Conservation (phyloP, 169 alveolate genomes). For the Cryptosporidium viatorum region DNA sequence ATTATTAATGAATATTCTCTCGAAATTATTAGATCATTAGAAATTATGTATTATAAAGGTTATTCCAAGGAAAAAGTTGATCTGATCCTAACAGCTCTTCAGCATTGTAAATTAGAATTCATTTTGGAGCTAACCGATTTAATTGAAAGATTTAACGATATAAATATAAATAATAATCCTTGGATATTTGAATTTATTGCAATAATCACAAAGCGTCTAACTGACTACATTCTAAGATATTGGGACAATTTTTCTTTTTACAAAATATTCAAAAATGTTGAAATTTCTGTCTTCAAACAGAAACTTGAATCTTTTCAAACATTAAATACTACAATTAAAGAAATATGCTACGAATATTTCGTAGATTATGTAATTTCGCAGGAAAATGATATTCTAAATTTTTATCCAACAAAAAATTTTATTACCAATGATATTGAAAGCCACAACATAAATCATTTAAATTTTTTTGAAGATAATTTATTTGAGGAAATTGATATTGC, state of each 20-base stretch:
- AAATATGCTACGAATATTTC: not conserved
- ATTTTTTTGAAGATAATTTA: not conserved
- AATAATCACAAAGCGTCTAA: not conserved
- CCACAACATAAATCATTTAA: not conserved
- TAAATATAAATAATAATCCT: constrained; percentile 15
- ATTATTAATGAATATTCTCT: constrained; percentile 7
- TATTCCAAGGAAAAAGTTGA: not conserved
- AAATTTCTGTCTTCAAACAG: not conserved
- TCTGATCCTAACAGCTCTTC: not conserved
- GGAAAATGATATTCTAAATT: not conserved
- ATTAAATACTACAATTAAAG: not conserved
- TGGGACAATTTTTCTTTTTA: not conserved
- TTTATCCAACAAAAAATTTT: not conserved
- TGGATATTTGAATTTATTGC: constrained; percentile 45
- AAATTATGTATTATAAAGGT: constrained; percentile 14
- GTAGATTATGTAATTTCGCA: not conserved
- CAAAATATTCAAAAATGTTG: not conserved
- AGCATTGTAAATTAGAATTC: constrained; percentile 10
- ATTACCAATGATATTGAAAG: not conserved
- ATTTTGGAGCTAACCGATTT: constrained; percentile 15
- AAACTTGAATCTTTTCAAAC: not conserved
- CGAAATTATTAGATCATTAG: constrained; percentile 38
- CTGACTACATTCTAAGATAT: not conserved
- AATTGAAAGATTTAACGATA: constrained; percentile 15
- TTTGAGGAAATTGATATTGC: not conserved